Conservation (phyloP, 257 asterid species). For the Datura wrightii region DNA sequence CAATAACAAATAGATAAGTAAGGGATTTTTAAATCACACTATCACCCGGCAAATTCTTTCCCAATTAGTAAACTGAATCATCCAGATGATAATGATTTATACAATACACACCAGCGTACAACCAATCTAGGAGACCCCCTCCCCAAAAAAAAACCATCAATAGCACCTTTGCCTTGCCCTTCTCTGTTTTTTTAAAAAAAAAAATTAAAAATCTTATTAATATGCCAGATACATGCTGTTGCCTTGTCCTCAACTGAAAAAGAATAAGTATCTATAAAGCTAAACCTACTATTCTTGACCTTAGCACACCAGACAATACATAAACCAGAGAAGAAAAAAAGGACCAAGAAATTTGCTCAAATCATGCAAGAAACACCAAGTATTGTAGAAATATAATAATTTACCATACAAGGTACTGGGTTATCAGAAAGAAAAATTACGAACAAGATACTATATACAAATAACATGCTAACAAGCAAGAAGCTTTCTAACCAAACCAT, state of each 20-base stretch:
- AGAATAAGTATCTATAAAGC: not conserved
- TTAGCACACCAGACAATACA: not conserved
- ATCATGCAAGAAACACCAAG: not conserved
- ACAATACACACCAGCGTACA: not conserved
- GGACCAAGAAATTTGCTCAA: not conserved
- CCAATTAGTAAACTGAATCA: not conserved
- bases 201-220: too few species aligned
- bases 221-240: not conserved
- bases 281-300: slow-evolving; percentile 4
- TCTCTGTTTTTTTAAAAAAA: not conserved
- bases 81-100: not conserved
- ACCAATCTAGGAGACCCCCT: not conserved
- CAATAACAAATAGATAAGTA: too few species aligned
- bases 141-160: not conserved
- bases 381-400: not conserved
- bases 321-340: not conserved
- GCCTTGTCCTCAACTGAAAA: not conserved
- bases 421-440: not conserved
- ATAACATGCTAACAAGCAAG: slow-evolving; percentile 4
- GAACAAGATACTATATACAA: not conserved
- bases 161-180: not conserved
- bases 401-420: not conserved
- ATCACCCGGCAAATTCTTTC: not conserved
- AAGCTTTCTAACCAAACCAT: not conserved
- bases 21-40: not conserved